phyloP scores from a whole-genome alignment of 2,329 filamentous ascomycete species.

The Trichocomaceae sp. region DNA sequence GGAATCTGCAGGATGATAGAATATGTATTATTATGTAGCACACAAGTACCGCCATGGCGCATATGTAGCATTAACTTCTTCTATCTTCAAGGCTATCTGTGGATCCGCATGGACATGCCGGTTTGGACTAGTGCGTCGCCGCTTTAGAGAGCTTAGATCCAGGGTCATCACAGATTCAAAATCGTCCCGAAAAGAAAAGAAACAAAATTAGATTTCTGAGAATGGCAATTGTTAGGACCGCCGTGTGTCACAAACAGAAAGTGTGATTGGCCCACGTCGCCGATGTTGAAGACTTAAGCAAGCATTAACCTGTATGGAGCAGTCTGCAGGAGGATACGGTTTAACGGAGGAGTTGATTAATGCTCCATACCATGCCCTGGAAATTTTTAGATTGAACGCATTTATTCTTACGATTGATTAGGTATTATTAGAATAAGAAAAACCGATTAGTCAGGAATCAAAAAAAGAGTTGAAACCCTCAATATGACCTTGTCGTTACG shows the following conservation, averaged over 20 bases:
- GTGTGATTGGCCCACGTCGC: background rate
- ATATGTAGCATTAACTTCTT: too few species aligned
- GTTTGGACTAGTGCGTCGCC: background rate
- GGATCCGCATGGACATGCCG: slow-evolving; percentile 10
- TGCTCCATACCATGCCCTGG: background rate
- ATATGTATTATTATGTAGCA: background rate
- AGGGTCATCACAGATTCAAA: background rate
- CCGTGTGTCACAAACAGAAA: background rate
- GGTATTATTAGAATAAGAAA: too few species aligned
- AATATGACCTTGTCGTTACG: too few species aligned
- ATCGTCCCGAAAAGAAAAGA: background rate
- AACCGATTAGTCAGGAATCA: too few species aligned
- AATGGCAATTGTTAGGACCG: background rate
- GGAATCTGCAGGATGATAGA: background rate
- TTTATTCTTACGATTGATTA: too few species aligned
- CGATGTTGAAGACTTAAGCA: background rate
- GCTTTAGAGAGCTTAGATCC: slow-evolving; percentile 1
- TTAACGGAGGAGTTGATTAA: too few species aligned
- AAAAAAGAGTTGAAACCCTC: too few species aligned
- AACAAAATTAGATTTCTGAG: background rate
- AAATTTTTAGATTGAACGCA: too few species aligned
- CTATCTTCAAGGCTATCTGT: slow-evolving; percentile 4
- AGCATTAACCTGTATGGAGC: background rate
- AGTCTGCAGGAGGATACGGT: background rate
- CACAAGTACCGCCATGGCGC: too few species aligned